These are phyloP conservation scores for Gnomoniopsis smithogilvyi DNA, from an alignment of 2,329 filamentous ascomycete species.

Conservation along the genomic window DNA sequence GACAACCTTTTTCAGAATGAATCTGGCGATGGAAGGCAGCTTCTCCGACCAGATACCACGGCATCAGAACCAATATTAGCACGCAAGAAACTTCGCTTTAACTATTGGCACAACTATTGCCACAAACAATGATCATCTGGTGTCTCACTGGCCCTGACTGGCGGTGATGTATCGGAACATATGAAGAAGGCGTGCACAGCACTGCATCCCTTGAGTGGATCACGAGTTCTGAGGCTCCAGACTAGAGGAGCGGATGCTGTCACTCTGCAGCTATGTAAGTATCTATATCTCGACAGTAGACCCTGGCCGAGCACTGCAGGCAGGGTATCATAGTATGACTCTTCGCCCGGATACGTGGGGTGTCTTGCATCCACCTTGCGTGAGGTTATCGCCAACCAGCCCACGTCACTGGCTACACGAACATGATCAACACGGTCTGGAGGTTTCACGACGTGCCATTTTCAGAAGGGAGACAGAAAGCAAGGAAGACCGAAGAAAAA, in stretches of 20 bases:
- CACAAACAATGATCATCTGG: not conserved
- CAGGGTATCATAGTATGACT: not conserved
- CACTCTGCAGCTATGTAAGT: conserved; percentile 12
- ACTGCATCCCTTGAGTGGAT: too few relatives aligned
- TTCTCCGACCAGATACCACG: not conserved
- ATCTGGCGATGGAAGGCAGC: not conserved
- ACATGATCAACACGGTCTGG: conserved; percentile 3
- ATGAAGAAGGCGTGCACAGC: too few relatives aligned
- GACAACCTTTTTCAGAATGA: not conserved
- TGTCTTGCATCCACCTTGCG: too few relatives aligned
- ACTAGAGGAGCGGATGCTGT: conserved; percentile 1
- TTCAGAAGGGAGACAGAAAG: too few relatives aligned
- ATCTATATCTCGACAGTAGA: not conserved
- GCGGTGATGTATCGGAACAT: not conserved
- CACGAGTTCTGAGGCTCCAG: too few relatives aligned
- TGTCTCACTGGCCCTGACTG: not conserved
- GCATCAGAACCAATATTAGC: too few relatives aligned
- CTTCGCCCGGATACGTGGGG: not conserved
- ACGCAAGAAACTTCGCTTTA: too few relatives aligned
- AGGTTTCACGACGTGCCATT: conserved; percentile 6
- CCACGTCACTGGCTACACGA: conserved; percentile 9
- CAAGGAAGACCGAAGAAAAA: not conserved
- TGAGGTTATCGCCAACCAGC: conserved; percentile 12
- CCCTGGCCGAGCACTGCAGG: too few relatives aligned
- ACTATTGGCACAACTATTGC: not conserved